Evolutionary conservation across 2,329 filamentous ascomycete genomes (phyloP), one percentile per base, ranked within the genome.

Genomic region (Pestalotiopsis sp.): DNA sequence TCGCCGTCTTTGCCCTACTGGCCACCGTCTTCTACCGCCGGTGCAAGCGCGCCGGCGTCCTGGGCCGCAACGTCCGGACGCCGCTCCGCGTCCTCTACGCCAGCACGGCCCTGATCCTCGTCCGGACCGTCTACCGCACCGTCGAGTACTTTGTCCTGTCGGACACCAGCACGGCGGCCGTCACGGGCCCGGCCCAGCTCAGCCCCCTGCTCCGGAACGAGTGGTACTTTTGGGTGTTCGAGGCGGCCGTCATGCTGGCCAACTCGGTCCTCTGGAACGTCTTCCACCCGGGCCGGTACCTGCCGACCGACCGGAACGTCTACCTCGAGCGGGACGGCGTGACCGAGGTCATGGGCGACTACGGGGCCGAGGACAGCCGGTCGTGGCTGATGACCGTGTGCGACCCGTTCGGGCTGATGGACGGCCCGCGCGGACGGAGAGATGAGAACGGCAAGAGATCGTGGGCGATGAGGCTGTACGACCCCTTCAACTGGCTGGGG

Each of bases 81-180:
- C 66, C 73, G 2, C 73, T 86, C 3, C 69, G 74, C 38, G 79
- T 77, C 7, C 75, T 87, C 1, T 86, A 86, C 72, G 70, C 74
- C 30, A 82, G 79, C 66, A 81, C 82, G 67, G 22, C 69, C 0
- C 74, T 86, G 20, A 85, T 88, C 67, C 78, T 83, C 10, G 71
- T 78, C 3, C 81, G 85, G n/a, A 85, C 83, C 70, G 77, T 85
- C 63, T 88, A 81, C 72, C 81, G 85, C 13, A 77, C 84, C 0
- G 75, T 83, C 26, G 84, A 87, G 71, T 84, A 83, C 73, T 80
- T 82, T 52, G 76, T 65, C 22, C 74, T 79, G 7, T 13, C 58
- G 0, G 70, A 74, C n/a, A 75, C 78, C 11, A 73, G 81, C 9
- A 73, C 78, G 4, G 72, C 76, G 14, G 73, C 75, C 17, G 71